Base-by-base conservation (phyloP, 2,329 filamentous ascomycete genomes). In the Orbilia ellipsospora region DNA sequence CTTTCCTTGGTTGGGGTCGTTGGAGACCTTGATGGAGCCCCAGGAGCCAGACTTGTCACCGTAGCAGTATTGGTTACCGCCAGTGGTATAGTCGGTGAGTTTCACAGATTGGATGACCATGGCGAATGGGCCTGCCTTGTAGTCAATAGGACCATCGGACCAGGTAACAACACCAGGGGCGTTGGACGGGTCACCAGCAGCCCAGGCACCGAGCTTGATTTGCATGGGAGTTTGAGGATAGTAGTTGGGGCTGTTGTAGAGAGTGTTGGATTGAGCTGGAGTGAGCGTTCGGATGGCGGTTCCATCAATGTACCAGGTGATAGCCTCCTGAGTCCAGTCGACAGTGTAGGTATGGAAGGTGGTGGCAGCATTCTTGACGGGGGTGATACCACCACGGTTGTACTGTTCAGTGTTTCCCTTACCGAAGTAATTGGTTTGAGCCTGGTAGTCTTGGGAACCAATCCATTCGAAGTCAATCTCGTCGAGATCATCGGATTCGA, bases 381-480 rank as follows among this genome's bases (percentile, higher is more conserved):
- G 84, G 82, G 96, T 92, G 82, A 92, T 93, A 73, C 91, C 90
- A 77, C 92, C 94, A 72, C 95, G 91, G 84, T 96, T 93, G 85
- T 95, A 96, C n/a, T 87, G 87, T 36, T 87, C 90, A 0, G 92
- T 94, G 79, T 92, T 87, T 65, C 94, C 95, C 83, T 98, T 97
- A 82, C 93, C 93, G 80, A 99, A 99, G 84, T 96, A 99, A 84
- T 99, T 99, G 79, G 90, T 91, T 83, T 99, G 95, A 18, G 97
- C 91, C 82, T 96, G 86, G 70, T 85, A 84, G 77, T 87, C 83
- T 81, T 92, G 88, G 70, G 90, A 88, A 74, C 95, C 95, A 28
- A 99, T 88, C 92, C 94, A 98, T 83, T 99, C 95, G 85, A 94
- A 92, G 82, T 99, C 95, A 81, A 99, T 96, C 84, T 99, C 95